Conservation (phyloP, 2,329 filamentous ascomycete genomes). For the Aspergillus brunneoviolaceus region DNA sequence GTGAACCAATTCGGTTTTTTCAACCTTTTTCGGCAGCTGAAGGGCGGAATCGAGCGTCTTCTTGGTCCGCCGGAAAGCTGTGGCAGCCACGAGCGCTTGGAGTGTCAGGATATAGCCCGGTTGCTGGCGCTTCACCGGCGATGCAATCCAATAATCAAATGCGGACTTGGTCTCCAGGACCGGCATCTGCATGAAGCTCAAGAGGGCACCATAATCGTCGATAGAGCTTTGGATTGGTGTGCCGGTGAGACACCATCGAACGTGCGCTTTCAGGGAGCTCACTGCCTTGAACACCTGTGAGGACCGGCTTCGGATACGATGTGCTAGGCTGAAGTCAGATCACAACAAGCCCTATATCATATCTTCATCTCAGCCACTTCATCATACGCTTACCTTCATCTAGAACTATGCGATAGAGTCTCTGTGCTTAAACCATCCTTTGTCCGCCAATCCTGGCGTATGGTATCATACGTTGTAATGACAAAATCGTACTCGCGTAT, state of each 20-base stretch:
- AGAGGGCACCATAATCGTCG: neutral
- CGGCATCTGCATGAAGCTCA: neutral
- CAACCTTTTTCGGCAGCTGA: neutral
- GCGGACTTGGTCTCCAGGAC: neutral
- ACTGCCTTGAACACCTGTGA: neutral
- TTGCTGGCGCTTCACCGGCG: neutral
- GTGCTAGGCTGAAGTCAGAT: neutral
- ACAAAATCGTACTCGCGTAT: slow-evolving; percentile 3
- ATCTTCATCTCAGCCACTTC: neutral
- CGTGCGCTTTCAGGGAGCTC: neutral
- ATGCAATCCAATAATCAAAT: neutral
- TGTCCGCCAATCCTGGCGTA: neutral
- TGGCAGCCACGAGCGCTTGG: neutral
- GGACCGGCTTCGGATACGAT: slow-evolving; percentile 6
- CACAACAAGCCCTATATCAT: neutral
- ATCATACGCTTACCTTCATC: slow-evolving; percentile 6
- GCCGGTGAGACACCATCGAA: slow-evolving; percentile 7
- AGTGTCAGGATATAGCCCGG: neutral
- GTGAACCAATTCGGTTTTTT: neutral
- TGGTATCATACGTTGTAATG: slow-evolving; percentile 8
- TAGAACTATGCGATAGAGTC: slow-evolving; percentile 1
- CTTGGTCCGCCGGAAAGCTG: slow-evolving; percentile 8
- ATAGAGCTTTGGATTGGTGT: slow-evolving; percentile 6
- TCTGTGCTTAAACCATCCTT: neutral
- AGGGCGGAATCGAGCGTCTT: neutral